Evolutionary conservation across 768 basidiomycete species (phyloP).

Genomic region (Phaeolepiota aurea): DNA sequence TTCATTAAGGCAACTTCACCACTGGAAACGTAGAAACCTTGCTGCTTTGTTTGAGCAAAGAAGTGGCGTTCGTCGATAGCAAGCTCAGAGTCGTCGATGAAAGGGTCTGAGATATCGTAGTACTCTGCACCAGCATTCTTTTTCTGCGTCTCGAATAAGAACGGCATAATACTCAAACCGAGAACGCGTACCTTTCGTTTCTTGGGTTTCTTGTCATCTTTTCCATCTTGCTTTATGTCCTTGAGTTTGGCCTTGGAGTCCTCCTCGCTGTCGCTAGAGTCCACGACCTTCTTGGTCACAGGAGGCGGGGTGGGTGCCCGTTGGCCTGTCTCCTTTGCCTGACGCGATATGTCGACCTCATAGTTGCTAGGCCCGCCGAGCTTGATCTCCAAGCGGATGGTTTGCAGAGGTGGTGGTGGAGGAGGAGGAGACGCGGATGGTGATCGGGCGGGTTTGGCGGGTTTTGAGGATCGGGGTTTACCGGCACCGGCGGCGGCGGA

Average conservation of each 20-base stretch:
- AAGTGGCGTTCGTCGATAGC: slow-evolving; percentile 85
- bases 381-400: slow-evolving; percentile 59
- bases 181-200: slow-evolving; percentile 18
- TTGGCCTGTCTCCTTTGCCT: slow-evolving; percentile 61
- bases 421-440: slow-evolving; percentile 53
- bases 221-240: slow-evolving; percentile 14
- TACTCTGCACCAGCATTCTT: slow-evolving; percentile 59
- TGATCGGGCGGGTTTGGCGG: slow-evolving; percentile 19
- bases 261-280: slow-evolving; percentile 50
- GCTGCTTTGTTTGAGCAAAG: slow-evolving; percentile 87
- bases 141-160: slow-evolving; percentile 21
- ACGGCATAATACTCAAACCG: background rate
- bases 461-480: slow-evolving; percentile 21
- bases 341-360: slow-evolving; percentile 54
- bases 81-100: slow-evolving; percentile 96
- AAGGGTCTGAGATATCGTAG: slow-evolving; percentile 88
- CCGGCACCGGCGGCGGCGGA: slow-evolving; percentile 11
- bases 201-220: slow-evolving; percentile 25
- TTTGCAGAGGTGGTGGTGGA: slow-evolving; percentile 44
- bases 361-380: slow-evolving; percentile 72
- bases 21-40: slow-evolving; percentile 86
- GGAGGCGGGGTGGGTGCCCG: slow-evolving; percentile 49
- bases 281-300: slow-evolving; percentile 29
- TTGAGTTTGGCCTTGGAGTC: slow-evolving; percentile 24
- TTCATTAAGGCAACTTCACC: slow-evolving; percentile 84